Percentiles rank a stretch among this genome's conserved stretches.
These are phyloP conservation scores for Cladosporium sp. DNA, from an alignment of 2,329 filamentous ascomycete species.

Conservation along the genomic window DNA sequence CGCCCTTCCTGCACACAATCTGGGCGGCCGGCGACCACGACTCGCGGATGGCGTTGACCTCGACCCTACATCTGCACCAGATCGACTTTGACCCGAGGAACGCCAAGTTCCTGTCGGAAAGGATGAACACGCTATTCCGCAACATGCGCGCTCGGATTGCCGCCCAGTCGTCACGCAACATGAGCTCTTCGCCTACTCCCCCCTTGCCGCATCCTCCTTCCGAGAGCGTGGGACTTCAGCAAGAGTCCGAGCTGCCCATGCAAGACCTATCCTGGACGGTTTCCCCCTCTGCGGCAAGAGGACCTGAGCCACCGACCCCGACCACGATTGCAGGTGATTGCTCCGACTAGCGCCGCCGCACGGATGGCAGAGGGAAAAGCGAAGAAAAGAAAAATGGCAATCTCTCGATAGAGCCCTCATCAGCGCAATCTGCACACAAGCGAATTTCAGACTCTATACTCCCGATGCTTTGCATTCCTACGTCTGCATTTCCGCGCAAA, in stretches of 20 bases:
- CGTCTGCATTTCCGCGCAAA: too few species aligned
- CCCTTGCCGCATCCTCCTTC: background rate
- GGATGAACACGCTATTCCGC: background rate
- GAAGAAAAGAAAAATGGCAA: background rate
- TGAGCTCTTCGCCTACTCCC: background rate
- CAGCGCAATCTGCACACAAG: too few species aligned
- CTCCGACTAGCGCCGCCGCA: background rate
- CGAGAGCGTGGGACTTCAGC: background rate
- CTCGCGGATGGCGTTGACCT: background rate
- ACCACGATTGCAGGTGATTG: background rate
- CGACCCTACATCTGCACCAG: background rate
- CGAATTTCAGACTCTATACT: too few species aligned
- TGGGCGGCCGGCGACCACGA: background rate
- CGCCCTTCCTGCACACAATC: background rate
- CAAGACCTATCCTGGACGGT: background rate
- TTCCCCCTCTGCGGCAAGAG: background rate
- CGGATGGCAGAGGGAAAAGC: background rate
- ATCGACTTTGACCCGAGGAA: slow-evolving; percentile 2
- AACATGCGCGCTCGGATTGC: background rate
- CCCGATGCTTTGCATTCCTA: too few species aligned
- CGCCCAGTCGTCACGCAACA: background rate
- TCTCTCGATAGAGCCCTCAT: background rate
- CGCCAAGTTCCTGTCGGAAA: background rate
- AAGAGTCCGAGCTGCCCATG: background rate
- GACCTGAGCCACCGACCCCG: background rate